Evolutionary conservation across 345 rosid genomes (phyloP), one percentile per base, ranked within the genome.

Genomic region (Citrus maxima): DNA sequence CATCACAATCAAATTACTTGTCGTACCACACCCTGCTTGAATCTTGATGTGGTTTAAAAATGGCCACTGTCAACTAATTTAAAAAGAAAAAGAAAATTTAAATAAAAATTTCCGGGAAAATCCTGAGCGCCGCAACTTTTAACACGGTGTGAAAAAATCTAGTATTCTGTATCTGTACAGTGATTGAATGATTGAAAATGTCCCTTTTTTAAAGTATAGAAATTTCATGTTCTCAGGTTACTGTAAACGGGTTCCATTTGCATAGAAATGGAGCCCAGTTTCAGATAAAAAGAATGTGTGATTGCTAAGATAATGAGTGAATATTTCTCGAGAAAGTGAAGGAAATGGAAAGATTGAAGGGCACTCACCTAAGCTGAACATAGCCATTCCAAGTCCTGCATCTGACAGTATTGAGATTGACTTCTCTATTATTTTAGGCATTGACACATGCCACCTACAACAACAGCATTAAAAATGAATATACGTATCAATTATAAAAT

Each of bases 351-450:
- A 51, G 5, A 51, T 25, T 54, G 25, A 60, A 58, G 37, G 28
- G 13, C 56, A 83, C 92, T 86, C 82, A 93, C 99, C 99, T 68
- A 95, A 91, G 84, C 99, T 95, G 88, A 95, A 95, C 99, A 95
- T 95, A 72, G 99, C 99, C 99, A 95, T 95, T 84, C 99, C 99
- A 54, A 95, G 94, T 71, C 99, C 99, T 73, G 99, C 99, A 88
- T 95, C 98, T 40, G 99, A 95, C 83, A 95, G 92, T 74, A 95
- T 95, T 78, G 94, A 86, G 83, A 95, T 95, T 51, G 99, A 95
- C 85, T 85, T 69, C 77, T 89, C 85, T 77, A 95, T 46, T 70
- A 95, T 83, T 80, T 90, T 88, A 7, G 99, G 99, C 99, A 95
- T 93, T 75, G 81, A 80, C 92, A 93, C 90, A 81, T 91, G 83